A percentile compares a stretch with the other conserved stretches of the same genome.
Evolutionary conservation across 1,284 basidiomycete genomes (phyloP).

Genomic region (Sanghuangporus weigelae): DNA sequence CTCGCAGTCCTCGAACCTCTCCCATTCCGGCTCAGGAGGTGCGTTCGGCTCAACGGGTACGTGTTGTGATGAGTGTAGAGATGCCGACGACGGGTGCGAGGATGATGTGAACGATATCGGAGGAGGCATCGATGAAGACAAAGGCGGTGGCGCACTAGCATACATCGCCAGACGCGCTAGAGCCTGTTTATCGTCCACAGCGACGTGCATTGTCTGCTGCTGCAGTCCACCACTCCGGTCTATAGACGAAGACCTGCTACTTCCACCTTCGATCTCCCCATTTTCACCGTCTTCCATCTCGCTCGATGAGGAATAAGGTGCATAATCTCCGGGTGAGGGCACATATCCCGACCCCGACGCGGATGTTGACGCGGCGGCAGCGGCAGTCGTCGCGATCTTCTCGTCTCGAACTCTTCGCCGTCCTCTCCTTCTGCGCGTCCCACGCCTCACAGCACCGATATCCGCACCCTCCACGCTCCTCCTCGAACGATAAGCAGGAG

Average conservation of each 20-base stretch:
- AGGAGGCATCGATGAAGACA: slow-evolving; percentile 15
- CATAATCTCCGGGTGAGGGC: background rate
- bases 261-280: background rate
- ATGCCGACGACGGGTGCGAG: background rate
- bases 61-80: background rate
- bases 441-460: background rate
- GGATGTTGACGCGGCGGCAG: background rate
- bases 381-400: slow-evolving; percentile 2
- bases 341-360: background rate
- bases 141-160: slow-evolving; percentile 47
- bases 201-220: slow-evolving; percentile 47
- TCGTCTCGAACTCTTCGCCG: background rate
- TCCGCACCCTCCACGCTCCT: background rate
- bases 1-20: background rate
- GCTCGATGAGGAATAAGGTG: background rate
- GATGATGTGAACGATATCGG: background rate
- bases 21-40: slow-evolving; percentile 2
- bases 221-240: background rate
- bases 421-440: background rate
- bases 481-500: slow-evolving; percentile 12
- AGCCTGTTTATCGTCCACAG: slow-evolving; percentile 66
- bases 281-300: background rate
- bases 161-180: slow-evolving; percentile 51
- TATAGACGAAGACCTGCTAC: background rate
- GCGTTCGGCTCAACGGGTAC: background rate